Percentiles rank a stretch among this genome's conserved stretches.
Conservation (phyloP, 2,329 filamentous ascomycete species). For the Neofusicoccum laricinum region DNA sequence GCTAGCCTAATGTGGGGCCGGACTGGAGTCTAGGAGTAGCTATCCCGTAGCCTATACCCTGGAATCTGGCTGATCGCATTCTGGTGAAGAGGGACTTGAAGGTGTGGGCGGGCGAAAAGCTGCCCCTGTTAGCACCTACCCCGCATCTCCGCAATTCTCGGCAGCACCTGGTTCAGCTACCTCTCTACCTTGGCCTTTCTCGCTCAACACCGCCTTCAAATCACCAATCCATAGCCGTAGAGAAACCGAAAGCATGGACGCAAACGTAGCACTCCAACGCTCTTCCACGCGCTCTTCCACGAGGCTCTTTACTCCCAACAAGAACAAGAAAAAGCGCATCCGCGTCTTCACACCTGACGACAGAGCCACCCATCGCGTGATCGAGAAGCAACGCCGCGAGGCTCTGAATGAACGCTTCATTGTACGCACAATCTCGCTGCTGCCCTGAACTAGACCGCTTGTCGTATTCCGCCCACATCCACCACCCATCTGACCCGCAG, state of each 20-base stretch:
- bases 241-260: background rate
- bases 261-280: background rate
- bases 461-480: background rate
- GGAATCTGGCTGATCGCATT: too few species aligned
- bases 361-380: slow-evolving; percentile 24
- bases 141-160: background rate
- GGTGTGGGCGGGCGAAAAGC: background rate
- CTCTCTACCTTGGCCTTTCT: background rate
- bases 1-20: too few species aligned
- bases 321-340: slow-evolving; percentile 22
- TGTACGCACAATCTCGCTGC: slow-evolving; percentile 15
- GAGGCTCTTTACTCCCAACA: background rate
- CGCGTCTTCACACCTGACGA: slow-evolving; percentile 24
- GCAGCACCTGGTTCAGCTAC: background rate
- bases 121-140: background rate
- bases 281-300: background rate
- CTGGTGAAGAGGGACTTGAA: too few species aligned
- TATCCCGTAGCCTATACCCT: too few species aligned
- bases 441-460: background rate
- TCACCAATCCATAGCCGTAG: background rate
- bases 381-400: slow-evolving; percentile 24
- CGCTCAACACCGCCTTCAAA: background rate
- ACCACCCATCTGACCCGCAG: background rate
- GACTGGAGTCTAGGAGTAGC: too few species aligned
- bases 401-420: slow-evolving; percentile 24